Evolutionary conservation across 176 grass and related monocot genomes (phyloP).

Genomic region (Chrysopogon serrulatus): DNA sequence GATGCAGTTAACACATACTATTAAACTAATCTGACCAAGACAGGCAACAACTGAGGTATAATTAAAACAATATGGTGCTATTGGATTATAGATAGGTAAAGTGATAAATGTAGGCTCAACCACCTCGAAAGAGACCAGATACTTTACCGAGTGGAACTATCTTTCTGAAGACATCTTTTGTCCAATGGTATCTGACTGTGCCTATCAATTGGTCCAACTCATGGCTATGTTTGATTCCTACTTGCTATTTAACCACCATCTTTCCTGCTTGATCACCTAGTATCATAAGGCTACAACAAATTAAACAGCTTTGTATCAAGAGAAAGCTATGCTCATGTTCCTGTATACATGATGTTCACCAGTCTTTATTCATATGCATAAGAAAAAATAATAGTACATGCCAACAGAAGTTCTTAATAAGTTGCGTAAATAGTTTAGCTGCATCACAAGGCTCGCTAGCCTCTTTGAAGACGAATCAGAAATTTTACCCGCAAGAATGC

Average conservation of each 20-base stretch:
- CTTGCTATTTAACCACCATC: not conserved
- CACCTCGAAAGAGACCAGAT: constrained; percentile 9
- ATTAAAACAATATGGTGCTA: not conserved
- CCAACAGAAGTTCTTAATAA: not conserved
- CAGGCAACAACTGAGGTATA: constrained; percentile 4
- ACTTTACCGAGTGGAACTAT: not conserved
- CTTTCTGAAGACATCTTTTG: not conserved
- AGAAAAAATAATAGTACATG: not conserved
- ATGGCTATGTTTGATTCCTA: not conserved
- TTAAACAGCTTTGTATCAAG: not conserved
- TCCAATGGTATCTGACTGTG: constrained; percentile 21
- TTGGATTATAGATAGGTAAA: not conserved
- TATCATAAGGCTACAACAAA: not conserved
- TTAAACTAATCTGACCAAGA: constrained; percentile 20
- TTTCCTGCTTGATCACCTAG: not conserved
- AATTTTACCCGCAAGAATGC: not conserved
- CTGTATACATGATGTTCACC: not conserved
- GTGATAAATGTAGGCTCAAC: constrained; percentile 1
- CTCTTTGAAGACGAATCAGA: not conserved
- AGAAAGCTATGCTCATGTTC: not conserved
- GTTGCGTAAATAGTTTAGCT: not conserved
- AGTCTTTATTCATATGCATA: not conserved
- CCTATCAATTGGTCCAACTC: not conserved
- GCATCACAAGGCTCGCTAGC: not conserved
- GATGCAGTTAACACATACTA: not conserved